These are phyloP conservation scores for Trypanosoma conorhini DNA, from an alignment of 208 protist genomes.

Conservation along the genomic window DNA sequence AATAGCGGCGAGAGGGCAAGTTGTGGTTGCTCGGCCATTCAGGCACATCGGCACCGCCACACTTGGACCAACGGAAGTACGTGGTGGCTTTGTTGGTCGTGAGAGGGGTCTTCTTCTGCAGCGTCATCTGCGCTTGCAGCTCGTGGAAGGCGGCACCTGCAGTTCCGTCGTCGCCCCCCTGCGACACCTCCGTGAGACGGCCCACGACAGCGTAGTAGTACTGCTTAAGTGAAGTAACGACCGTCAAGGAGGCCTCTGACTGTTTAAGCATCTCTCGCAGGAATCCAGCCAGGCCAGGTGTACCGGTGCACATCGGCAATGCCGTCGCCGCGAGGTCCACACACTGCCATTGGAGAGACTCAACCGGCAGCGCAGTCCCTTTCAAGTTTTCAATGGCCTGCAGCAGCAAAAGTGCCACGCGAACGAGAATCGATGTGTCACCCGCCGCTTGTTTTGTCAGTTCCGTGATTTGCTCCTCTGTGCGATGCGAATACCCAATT, in stretches of 20 bases:
- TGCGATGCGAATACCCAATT: slow-evolving; percentile 19
- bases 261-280: slow-evolving; percentile 51
- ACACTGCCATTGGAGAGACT: slow-evolving; percentile 51
- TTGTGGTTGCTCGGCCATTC: slow-evolving; percentile 29
- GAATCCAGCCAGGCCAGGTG: slow-evolving; percentile 31
- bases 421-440: slow-evolving; percentile 19
- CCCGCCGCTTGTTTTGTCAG: not conserved
- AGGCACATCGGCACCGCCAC: slow-evolving; percentile 21
- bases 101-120: not conserved
- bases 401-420: slow-evolving; percentile 27
- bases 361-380: slow-evolving; percentile 44
- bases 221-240: slow-evolving; percentile 41
- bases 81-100: not conserved
- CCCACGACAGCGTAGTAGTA: slow-evolving; percentile 44
- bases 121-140: not conserved
- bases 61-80: slow-evolving; percentile 23
- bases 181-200: slow-evolving; percentile 18
- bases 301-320: slow-evolving; percentile 9
- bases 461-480: slow-evolving; percentile 19
- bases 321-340: slow-evolving; percentile 26
- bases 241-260: slow-evolving; percentile 34
- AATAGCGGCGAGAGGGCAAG: slow-evolving; percentile 32
- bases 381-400: slow-evolving; percentile 31
- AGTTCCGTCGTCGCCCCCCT: not conserved
- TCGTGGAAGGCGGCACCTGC: not conserved